Base-by-base conservation (phyloP, 2,329 filamentous ascomycete genomes). In the Didymella lethalis region DNA sequence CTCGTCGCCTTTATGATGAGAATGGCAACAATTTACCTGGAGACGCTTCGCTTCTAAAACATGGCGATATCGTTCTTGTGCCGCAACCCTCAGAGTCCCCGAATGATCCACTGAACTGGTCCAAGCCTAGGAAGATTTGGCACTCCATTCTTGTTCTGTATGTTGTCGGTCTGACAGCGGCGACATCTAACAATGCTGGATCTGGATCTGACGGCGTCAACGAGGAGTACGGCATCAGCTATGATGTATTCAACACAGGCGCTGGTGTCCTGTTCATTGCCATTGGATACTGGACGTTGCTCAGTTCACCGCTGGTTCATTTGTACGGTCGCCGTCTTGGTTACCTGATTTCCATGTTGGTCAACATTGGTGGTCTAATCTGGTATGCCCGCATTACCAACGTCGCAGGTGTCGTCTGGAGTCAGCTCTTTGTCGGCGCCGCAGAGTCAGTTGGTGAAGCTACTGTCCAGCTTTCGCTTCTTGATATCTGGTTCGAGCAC, bases 101-200 rank as follows among this genome's bases (percentile, higher is more conserved):
- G 2, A 75, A 80, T 40, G 83, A 85, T 56, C 83, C 83, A 0
- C 71, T 85, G 50, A 84, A 84, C 66, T 85, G 83, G 83, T 73
- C 72, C 10, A 71, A 76, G 63, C 61, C 67, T 52, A 80, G 78
- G 70, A 85, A 85, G 65, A 60, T 59, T 14, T 64, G 64, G 64
- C 64, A 65, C 47, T 65, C 64, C 32, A 48, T 65, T 31, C 55
- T 66, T 34, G 64, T 66, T 26, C 36, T 64, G 40, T 66, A 64
- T 46, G 63, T 66, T 38, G 64, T 64, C 26, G 64, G 59, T 5
- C 31, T 66, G 12, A 66, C 64, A 23, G 64, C 64, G 40, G 64
- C 64, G 12, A 66, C 64, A 14, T 66, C 64, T 7, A 66, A 66
- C 50, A 64, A 66, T 40, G 64, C 64, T 41, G 64, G 64, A 18